Evolutionary conservation across 2,329 filamentous ascomycete genomes (phyloP), one percentile per base, ranked within the genome.

Genomic region (Cylindrodendrum hubeiense): DNA sequence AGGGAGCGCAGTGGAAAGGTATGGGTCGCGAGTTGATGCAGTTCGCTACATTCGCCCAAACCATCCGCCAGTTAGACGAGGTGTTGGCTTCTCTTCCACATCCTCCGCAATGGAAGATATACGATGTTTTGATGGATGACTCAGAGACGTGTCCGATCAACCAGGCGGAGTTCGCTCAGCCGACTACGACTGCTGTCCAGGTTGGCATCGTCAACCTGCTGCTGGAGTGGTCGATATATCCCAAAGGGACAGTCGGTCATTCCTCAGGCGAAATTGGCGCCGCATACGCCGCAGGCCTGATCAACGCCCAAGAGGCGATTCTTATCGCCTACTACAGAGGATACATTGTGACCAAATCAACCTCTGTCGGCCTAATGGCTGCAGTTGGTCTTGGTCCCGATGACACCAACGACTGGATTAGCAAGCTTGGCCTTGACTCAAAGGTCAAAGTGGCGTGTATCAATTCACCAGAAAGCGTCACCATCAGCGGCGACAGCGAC

Each of bases 101-200:
- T n/a, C 30, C 15, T 15, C 58, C 57, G 2, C 24, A 17, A 3
- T 66, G 63, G 63, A 43, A 34, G 9, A 13, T 66, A 3, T 17
- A 17, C 8, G 67, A 28, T 8, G 24, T 4, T 26, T 37, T 22
- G 13, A 47, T 5, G 17, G 15, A 49, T 17, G 6, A 0, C 44
- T 30, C 39, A 49, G 17, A 66, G 62, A 69, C 17, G 3, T 39
- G 15, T 6, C 37, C 15, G 15, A 72, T 83, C 2, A 70, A 73
- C 33, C 46, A 77, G n/a, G 78, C 81, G 1, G 72, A 82, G 52
- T 77, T 74, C 30, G 73, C 72, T 22, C 82, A 84, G 58, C 77
- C 83, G 0, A 46, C 81, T 0, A 83, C 78, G 52, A 83, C 82
- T 0, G 79, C 80, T 0, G 22, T 85, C 0, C 83, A 85, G 63